Evolutionary conservation across 352 stramenopile genomes (phyloP).

Genomic region (Pythium periplocum): DNA sequence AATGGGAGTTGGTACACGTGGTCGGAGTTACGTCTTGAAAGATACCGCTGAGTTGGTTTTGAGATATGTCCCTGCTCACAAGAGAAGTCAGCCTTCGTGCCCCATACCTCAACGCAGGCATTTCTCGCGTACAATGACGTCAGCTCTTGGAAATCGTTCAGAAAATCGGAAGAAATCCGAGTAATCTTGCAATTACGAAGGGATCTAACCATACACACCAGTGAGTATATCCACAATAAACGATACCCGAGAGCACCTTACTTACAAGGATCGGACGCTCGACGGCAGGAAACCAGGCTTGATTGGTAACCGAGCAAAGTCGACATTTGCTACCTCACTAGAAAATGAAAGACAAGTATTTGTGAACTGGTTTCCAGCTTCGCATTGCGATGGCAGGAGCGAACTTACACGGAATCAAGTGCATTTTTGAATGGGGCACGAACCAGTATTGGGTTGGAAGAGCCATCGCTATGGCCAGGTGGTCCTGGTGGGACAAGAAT

Average conservation of each 20-base stretch:
- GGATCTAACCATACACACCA: constrained; percentile 14
- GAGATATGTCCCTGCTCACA: constrained; percentile 24
- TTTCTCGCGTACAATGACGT: constrained; percentile 26
- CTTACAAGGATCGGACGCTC: not conserved
- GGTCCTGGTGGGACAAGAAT: constrained; percentile 2
- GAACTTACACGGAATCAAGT: constrained; percentile 5
- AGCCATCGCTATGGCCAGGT: not conserved
- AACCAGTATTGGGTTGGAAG: not conserved
- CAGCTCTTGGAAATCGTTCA: constrained; percentile 19
- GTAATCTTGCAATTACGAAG: constrained; percentile 50
- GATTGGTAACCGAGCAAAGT: not conserved
- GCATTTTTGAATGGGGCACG: constrained; percentile 5
- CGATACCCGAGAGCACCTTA: not conserved
- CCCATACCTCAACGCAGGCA: no score
- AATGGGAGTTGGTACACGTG: constrained; percentile 16
- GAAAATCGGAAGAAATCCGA: constrained; percentile 25
- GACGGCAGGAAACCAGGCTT: not conserved
- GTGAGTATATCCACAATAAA: not conserved
- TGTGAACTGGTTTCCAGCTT: no score
- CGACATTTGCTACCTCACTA: no score
- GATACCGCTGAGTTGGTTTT: constrained; percentile 22
- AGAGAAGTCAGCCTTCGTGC: not conserved
- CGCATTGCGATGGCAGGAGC: no score
- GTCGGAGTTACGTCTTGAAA: constrained; percentile 21
- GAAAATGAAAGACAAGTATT: no score